Evolutionary conservation across 768 basidiomycete species (phyloP).

Genomic region (Ephemerocybe angulata): DNA sequence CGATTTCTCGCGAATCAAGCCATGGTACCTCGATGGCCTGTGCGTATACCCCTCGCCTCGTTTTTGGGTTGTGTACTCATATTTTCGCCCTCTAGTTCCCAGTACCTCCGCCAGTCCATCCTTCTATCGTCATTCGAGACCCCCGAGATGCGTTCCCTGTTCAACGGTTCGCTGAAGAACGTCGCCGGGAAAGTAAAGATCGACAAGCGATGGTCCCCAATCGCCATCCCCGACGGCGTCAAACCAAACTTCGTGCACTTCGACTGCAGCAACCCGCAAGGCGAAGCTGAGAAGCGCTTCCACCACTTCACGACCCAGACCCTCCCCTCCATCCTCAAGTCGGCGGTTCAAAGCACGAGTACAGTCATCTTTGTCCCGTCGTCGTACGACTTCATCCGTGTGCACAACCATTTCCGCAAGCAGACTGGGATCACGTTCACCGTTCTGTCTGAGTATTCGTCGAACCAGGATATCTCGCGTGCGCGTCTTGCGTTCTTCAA

Average conservation of each 20-base stretch:
- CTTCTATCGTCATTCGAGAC: conserved; percentile 85
- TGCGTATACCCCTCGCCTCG: conserved; percentile 26
- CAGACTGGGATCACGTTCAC: conserved; percentile 65
- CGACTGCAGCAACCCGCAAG: conserved; percentile 63
- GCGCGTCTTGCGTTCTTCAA: conserved; percentile 91
- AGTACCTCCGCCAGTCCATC: conserved; percentile 86
- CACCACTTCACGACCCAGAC: conserved; percentile 82
- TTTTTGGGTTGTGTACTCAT: not conserved
- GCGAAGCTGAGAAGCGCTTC: conserved; percentile 86
- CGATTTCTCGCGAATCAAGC: conserved; percentile 96
- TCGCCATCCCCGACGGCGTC: conserved; percentile 79
- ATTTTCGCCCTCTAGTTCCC: conserved; percentile 49
- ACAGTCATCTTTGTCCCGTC: conserved; percentile 89
- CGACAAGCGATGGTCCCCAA: conserved; percentile 64
- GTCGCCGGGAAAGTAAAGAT: conserved; percentile 79
- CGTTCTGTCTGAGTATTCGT: conserved; percentile 94
- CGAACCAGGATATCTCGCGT: conserved; percentile 90
- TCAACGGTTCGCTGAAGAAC: conserved; percentile 72
- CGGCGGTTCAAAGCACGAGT: conserved; percentile 88
- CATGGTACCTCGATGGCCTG: conserved; percentile 97
- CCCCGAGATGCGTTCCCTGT: conserved; percentile 81
- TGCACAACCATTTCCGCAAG: conserved; percentile 84
- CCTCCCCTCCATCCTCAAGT: conserved; percentile 79
- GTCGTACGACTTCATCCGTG: conserved; percentile 92
- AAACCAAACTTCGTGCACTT: conserved; percentile 76